Evolutionary conservation across 1,284 basidiomycete genomes (phyloP).

Genomic region (Grifola frondosa): DNA sequence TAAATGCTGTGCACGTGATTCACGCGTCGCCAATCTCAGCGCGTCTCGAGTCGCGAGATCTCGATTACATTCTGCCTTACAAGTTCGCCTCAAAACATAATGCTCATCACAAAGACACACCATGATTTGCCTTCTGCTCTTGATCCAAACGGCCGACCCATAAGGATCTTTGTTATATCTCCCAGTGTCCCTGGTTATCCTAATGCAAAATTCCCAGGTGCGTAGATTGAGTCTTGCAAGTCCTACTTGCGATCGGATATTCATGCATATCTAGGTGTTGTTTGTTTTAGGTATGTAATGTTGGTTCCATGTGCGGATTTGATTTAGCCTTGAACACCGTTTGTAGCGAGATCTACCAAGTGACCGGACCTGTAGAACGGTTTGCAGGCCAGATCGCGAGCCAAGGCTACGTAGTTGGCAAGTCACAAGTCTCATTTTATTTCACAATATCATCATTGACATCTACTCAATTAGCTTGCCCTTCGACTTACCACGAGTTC

Average conservation of each 20-base stretch:
- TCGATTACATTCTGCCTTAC: neutral
- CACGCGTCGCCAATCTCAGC: slow-evolving; percentile 8
- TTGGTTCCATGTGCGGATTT: no score
- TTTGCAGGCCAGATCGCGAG: slow-evolving; percentile 92
- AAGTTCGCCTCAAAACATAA: slow-evolving; percentile 8
- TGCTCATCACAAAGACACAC: slow-evolving; percentile 82
- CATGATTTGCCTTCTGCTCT: slow-evolving; percentile 74
- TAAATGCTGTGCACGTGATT: slow-evolving; percentile 7
- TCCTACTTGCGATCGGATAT: slow-evolving; percentile 15
- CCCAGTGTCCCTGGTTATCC: slow-evolving; percentile 73
- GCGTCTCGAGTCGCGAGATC: neutral
- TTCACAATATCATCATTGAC: neutral
- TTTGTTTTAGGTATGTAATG: slow-evolving; percentile 77
- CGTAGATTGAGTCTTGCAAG: slow-evolving; percentile 7
- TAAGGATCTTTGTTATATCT: slow-evolving; percentile 77
- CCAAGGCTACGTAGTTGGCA: slow-evolving; percentile 80
- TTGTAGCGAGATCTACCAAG: slow-evolving; percentile 80
- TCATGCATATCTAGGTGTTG: slow-evolving; percentile 54
- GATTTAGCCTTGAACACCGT: slow-evolving; percentile 5
- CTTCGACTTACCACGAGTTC: slow-evolving; percentile 88
- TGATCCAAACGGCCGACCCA: slow-evolving; percentile 59
- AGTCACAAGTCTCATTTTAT: slow-evolving; percentile 21
- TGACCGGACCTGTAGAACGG: slow-evolving; percentile 83
- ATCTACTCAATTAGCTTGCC: slow-evolving; percentile 53
- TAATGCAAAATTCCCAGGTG: slow-evolving; percentile 80